phyloP scores from a whole-genome alignment of 345 rosid species.

The Gossypium bickii region DNA sequence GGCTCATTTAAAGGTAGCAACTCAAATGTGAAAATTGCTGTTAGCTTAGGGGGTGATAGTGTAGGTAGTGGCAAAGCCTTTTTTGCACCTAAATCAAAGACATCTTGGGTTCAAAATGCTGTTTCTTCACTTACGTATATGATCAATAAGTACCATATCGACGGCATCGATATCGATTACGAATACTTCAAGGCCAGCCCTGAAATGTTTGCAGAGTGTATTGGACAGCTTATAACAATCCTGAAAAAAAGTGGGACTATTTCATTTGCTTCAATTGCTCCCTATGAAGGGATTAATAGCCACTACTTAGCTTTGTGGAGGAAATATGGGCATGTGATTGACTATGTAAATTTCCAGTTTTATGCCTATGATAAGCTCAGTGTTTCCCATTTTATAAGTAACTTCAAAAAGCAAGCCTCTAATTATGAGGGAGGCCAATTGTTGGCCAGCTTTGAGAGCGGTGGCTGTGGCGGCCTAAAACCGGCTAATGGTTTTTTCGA shows the following conservation, averaged over 20 bases:
- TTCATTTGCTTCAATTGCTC: constrained; percentile 44
- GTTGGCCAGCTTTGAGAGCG: constrained; percentile 24
- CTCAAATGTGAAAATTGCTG: constrained; percentile 7
- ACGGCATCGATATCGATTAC: constrained; percentile 41
- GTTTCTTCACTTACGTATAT: constrained; percentile 34
- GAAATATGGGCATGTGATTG: constrained; percentile 34
- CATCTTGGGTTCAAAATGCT: constrained; percentile 38
- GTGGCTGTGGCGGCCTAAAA: constrained; percentile 31
- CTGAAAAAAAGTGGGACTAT: constrained; percentile 27
- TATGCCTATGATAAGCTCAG: constrained; percentile 26
- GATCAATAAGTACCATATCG: constrained; percentile 29
- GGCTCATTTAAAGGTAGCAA: background rate
- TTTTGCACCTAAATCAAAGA: constrained; percentile 25
- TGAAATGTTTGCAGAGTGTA: constrained; percentile 31
- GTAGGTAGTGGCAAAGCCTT: constrained; percentile 4
- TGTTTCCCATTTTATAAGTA: constrained; percentile 26
- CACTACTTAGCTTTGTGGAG: constrained; percentile 41
- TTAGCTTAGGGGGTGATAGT: background rate
- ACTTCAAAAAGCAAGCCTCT: constrained; percentile 28
- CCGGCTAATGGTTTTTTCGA: constrained; percentile 32
- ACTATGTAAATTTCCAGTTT: constrained; percentile 51
- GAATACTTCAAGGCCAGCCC: constrained; percentile 38
- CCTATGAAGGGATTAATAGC: constrained; percentile 30
- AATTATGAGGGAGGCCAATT: constrained; percentile 30
- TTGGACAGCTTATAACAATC: constrained; percentile 32